Percentiles rank a stretch among this genome's conserved stretches.
phyloP scores from a whole-genome alignment of 345 rosid genomes.

The Hibiscus syriacus region DNA sequence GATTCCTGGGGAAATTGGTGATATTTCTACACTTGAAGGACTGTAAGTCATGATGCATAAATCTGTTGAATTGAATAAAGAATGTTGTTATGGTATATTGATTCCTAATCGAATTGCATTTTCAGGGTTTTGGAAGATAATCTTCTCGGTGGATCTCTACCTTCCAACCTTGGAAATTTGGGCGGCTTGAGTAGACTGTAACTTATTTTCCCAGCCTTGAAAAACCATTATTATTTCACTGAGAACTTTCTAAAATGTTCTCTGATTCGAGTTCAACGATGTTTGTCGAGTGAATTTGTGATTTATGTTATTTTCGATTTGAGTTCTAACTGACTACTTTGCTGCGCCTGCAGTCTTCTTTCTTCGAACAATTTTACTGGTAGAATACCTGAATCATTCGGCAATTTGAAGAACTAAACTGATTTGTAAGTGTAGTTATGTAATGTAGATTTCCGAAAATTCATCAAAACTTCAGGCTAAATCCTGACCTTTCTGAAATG shows the following conservation, averaged over 20 bases:
- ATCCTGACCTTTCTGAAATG: background rate
- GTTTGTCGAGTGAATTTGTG: background rate
- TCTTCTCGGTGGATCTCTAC: slow-evolving; percentile 53
- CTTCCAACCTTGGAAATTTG: slow-evolving; percentile 54
- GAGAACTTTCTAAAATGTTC: no score
- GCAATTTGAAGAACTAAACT: slow-evolving; percentile 49
- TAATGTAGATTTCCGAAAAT: background rate
- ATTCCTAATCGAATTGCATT: slow-evolving; percentile 3
- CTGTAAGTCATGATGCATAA: slow-evolving; percentile 38
- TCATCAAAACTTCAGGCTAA: background rate
- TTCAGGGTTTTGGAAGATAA: slow-evolving; percentile 65
- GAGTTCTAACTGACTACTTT: background rate
- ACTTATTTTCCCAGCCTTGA: slow-evolving; percentile 4
- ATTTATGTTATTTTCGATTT: background rate
- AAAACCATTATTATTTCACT: no score
- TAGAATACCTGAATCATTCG: slow-evolving; percentile 59
- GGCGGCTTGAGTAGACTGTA: slow-evolving; percentile 45
- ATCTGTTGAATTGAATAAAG: background rate
- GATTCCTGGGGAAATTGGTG: slow-evolving; percentile 51
- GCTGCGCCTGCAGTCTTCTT: slow-evolving; percentile 40
- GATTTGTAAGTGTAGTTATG: slow-evolving; percentile 58
- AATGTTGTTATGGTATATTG: background rate
- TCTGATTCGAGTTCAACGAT: no score
- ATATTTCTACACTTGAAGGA: slow-evolving; percentile 37
- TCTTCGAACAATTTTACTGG: slow-evolving; percentile 73